Base-by-base conservation (phyloP, 371 early-diverging fungal genomes). In the Rhizomucor pusillus region DNA sequence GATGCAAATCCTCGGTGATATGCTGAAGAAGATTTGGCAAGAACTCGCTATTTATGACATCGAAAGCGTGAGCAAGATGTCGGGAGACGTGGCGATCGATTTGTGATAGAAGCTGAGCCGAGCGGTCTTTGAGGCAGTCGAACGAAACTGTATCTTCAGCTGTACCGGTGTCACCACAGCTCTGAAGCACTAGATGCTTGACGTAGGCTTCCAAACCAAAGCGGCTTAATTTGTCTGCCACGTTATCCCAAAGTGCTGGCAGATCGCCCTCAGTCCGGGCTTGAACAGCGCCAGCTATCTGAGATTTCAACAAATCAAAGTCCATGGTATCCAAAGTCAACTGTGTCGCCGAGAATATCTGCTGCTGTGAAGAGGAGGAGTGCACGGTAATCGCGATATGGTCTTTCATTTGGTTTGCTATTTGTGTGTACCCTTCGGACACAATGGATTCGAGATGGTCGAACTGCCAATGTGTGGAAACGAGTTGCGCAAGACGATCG, bases 391-490 rank as follows among this genome's bases (percentile, higher is more conserved):
- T 48, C n/a, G 54, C 34, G 14, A 74, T 60, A 33, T 68, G 75
- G n/a, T 57, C 47, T 57, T 69, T 66, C 25, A 74, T 57, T 43
- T 62, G 56, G 33, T 60, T 47, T 14, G 69, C 62, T 5, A 71
- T 74, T 4, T 58, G 47, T 45, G 60, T 56, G 46, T 68, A 70
- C 0, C 62, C 68, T 3, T 55, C 54, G 11, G 68, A 50, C n/a
- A 59, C 53, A 22, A 74, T 68, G 5, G 66, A 48, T 24, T 74
- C 75, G 13, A 74, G 43, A 54, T 74, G 75, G 40, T 74, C 75
- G 53, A 65, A 74, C 24, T 71, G 68, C 71, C 71, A 70, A 25
- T 74, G 75, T 11, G 71, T 71, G 2, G 75, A 56, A 35, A 74
- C 18, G 10, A 68, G 65, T 33, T 74, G 69, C n/a, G 69, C 63